A percentile compares a stretch with the other conserved stretches of the same genome.
These are phyloP conservation scores for Paralagenidium karlingii DNA, from an alignment of 352 stramenopile species.

Conservation along the genomic window DNA sequence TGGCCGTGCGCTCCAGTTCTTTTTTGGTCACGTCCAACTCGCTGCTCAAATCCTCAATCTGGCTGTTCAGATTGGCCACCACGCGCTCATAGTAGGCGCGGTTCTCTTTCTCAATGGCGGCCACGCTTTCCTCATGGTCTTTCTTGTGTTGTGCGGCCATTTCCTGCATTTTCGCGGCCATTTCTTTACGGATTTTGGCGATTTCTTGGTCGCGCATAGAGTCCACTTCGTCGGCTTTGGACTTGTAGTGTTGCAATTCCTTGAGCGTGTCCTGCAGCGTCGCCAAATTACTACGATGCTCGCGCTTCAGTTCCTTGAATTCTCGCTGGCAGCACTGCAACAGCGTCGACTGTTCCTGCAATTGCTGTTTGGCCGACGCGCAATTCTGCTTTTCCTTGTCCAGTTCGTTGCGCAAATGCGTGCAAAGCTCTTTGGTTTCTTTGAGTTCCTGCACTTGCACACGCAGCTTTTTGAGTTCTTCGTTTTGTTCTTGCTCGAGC, in stretches of 20 bases:
- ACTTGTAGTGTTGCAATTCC: slow-evolving; percentile 55
- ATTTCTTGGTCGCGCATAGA: slow-evolving; percentile 56
- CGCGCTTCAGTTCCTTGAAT: slow-evolving; percentile 63
- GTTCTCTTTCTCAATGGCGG: slow-evolving; percentile 57
- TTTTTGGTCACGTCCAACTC: slow-evolving; percentile 61
- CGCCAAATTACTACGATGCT: slow-evolving; percentile 29
- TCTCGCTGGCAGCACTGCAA: slow-evolving; percentile 42
- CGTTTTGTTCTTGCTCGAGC: slow-evolving; percentile 69
- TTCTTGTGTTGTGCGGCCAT: slow-evolving; percentile 64
- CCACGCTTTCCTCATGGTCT: slow-evolving; percentile 58
- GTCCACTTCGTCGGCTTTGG: slow-evolving; percentile 65
- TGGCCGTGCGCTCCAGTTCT: slow-evolving; percentile 64
- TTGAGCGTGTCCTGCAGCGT: slow-evolving; percentile 39
- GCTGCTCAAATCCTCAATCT: slow-evolving; percentile 40
- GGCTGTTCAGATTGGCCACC: slow-evolving; percentile 29
- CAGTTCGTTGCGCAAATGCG: slow-evolving; percentile 35
- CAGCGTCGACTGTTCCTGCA: slow-evolving; percentile 55
- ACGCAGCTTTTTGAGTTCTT: slow-evolving; percentile 61
- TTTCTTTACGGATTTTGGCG: slow-evolving; percentile 57
- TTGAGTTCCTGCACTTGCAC: slow-evolving; percentile 54
- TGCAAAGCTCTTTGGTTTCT: slow-evolving; percentile 36
- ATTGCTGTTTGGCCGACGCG: slow-evolving; percentile 60
- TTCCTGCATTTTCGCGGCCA: slow-evolving; percentile 64
- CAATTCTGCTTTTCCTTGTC: slow-evolving; percentile 44
- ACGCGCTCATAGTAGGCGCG: slow-evolving; percentile 58